phyloP scores from a whole-genome alignment of 768 basidiomycete species.

The Boletus coccyginus region DNA sequence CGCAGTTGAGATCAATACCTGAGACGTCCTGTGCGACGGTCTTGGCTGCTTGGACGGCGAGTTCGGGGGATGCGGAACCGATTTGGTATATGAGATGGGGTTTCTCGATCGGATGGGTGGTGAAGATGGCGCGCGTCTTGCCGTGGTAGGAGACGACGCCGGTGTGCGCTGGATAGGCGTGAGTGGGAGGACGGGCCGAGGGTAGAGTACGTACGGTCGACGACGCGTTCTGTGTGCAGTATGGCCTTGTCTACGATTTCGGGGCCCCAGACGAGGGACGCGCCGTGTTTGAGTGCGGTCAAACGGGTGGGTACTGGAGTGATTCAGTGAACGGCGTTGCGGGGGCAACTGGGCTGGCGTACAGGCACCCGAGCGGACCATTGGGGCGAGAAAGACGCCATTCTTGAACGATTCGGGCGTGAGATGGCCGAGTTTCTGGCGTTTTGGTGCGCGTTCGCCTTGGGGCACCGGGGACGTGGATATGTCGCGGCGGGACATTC shows the following conservation, averaged over 20 bases:
- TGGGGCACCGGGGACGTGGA: too few relatives aligned
- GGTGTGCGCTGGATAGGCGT: conserved; percentile 56
- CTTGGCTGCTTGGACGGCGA: conserved; percentile 90
- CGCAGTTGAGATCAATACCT: conserved; percentile 96
- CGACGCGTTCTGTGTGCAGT: conserved; percentile 73
- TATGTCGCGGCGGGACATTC: too few relatives aligned
- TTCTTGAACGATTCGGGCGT: conserved; percentile 77
- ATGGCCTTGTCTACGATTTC: conserved; percentile 98
- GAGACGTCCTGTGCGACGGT: conserved; percentile 85
- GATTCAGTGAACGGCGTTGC: not conserved
- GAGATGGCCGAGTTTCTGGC: conserved; percentile 54
- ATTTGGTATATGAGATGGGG: conserved; percentile 95
- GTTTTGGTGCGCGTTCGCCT: conserved; percentile 41
- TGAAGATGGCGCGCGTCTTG: conserved; percentile 81
- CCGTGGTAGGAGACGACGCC: conserved; percentile 89
- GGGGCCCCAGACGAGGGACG: conserved; percentile 93
- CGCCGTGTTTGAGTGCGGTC: conserved; percentile 88
- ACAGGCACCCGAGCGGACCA: conserved; percentile 95
- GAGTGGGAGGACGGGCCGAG: not conserved
- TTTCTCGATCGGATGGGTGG: conserved; percentile 92
- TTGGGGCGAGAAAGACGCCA: conserved; percentile 94
- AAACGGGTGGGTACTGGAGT: conserved; percentile 77
- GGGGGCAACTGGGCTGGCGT: conserved; percentile 31
- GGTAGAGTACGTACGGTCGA: conserved; percentile 67
- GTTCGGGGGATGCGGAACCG: conserved; percentile 83